These are phyloP conservation scores for Auxenochlorella pyrenoidosa DNA, from an alignment of 139 green algal genomes.

Conservation along the genomic window DNA sequence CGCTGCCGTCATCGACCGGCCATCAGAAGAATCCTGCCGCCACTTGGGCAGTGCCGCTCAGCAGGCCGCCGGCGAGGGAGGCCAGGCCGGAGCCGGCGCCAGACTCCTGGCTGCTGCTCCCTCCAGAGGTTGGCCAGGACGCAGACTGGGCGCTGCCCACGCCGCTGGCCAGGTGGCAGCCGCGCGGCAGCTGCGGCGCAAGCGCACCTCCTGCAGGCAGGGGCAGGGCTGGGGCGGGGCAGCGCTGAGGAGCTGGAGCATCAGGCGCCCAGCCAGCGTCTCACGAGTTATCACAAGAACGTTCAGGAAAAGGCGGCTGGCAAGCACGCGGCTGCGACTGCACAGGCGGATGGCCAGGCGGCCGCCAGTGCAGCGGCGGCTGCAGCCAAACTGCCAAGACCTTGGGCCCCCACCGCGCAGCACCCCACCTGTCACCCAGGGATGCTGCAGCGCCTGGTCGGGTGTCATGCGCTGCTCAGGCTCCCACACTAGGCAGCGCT, in stretches of 20 bases:
- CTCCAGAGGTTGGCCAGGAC: too few relatives aligned
- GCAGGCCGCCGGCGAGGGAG: background rate
- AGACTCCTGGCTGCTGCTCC: background rate
- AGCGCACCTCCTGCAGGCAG: background rate
- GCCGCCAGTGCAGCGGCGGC: background rate
- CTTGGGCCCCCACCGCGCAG: background rate
- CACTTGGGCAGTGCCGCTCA: background rate
- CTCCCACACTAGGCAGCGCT: slow-evolving; percentile 73
- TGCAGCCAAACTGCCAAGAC: too few relatives aligned
- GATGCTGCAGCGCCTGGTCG: slow-evolving; percentile 82
- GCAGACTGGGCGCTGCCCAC: background rate
- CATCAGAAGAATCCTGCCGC: background rate
- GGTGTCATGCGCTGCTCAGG: slow-evolving; percentile 67
- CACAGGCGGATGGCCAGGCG: too few relatives aligned
- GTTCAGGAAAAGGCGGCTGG: background rate
- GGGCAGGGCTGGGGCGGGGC: too few relatives aligned
- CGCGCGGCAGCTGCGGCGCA: background rate
- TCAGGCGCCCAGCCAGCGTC: too few relatives aligned
- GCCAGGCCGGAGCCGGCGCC: background rate
- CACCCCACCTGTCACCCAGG: slow-evolving; percentile 52
- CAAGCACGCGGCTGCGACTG: too few relatives aligned
- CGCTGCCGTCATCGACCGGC: too few relatives aligned
- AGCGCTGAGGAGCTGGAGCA: too few relatives aligned
- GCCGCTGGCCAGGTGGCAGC: background rate
- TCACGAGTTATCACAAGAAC: too few relatives aligned